Evolutionary conservation across 1,284 basidiomycete genomes (phyloP).

Genomic region (Sporisorium graminicola): DNA sequence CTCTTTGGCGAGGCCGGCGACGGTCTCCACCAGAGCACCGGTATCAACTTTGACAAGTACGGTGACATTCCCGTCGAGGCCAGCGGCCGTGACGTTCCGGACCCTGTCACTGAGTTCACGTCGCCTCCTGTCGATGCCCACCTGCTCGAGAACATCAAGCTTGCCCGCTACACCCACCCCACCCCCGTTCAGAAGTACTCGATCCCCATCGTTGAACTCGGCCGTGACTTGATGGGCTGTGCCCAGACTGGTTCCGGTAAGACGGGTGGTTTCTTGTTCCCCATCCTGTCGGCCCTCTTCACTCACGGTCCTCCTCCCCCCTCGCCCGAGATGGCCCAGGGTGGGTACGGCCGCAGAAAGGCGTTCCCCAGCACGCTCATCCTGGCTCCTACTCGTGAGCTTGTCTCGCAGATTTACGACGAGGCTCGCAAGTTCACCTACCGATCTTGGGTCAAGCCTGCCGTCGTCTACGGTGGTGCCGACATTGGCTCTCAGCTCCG

Average conservation of each 20-base stretch:
- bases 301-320: constrained; percentile 81
- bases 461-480: constrained; percentile 98
- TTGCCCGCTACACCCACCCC: constrained; percentile 91
- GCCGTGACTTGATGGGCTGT: constrained; percentile 97
- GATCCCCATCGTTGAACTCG: constrained; percentile 93
- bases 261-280: constrained; percentile 99
- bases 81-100: constrained; percentile 93
- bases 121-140: constrained; percentile 91
- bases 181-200: constrained; percentile 99
- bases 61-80: constrained; percentile 99
- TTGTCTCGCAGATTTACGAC: constrained; percentile 99
- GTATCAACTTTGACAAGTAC: constrained; percentile 99
- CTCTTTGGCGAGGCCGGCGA: constrained; percentile 92
- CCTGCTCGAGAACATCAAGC: constrained; percentile 92
- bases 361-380: constrained; percentile 96
- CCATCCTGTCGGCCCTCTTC: constrained; percentile 96
- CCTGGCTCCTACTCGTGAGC: constrained; percentile 96
- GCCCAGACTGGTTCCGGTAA: constrained; percentile 99
- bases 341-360: constrained; percentile 81
- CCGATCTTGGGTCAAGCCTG: constrained; percentile 98
- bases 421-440: constrained; percentile 99
- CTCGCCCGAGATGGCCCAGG: constrained; percentile 73
- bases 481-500: constrained; percentile 96
- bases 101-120: constrained; percentile 88
- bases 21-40: constrained; percentile 80